A percentile compares a stretch with the other conserved stretches of the same genome.
Conservation (phyloP, 148 eudicot species). For the Chenopodium berlandieri region DNA sequence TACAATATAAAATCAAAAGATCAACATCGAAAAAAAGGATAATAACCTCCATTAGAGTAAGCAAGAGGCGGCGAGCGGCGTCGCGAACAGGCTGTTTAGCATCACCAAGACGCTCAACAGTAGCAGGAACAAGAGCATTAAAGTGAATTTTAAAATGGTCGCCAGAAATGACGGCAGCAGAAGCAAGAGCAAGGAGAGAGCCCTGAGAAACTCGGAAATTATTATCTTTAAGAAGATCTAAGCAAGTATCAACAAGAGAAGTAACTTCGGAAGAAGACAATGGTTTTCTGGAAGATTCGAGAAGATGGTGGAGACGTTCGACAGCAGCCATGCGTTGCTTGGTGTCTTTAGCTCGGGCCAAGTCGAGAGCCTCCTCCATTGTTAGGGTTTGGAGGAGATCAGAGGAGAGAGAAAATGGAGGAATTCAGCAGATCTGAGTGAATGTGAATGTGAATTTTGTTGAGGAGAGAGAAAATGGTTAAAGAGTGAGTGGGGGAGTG, state of each 20-base stretch:
- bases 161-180: constrained; percentile 89
- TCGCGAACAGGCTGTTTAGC: constrained; percentile 94
- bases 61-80: constrained; percentile 70
- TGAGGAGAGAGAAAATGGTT: neutral
- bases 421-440: neutral
- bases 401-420: constrained; percentile 7
- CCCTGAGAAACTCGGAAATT: constrained; percentile 90
- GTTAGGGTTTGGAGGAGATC: constrained; percentile 23
- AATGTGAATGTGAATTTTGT: neutral
- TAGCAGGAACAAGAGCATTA: constrained; percentile 81
- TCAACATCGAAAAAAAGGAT: neutral
- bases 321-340: constrained; percentile 97
- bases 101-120: constrained; percentile 88
- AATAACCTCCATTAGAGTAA: constrained; percentile 93
- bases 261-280: constrained; percentile 73
- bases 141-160: constrained; percentile 84
- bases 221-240: constrained; percentile 92
- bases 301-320: constrained; percentile 79
- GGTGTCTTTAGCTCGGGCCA: constrained; percentile 81
- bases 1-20: neutral
- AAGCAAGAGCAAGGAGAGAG: constrained; percentile 68
- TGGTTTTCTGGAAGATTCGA: constrained; percentile 72
- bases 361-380: constrained; percentile 89
- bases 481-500: neutral
- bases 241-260: constrained; percentile 76